Conservation (phyloP, 2,329 filamentous ascomycete genomes). For the Bipolaris sorokiniana region DNA sequence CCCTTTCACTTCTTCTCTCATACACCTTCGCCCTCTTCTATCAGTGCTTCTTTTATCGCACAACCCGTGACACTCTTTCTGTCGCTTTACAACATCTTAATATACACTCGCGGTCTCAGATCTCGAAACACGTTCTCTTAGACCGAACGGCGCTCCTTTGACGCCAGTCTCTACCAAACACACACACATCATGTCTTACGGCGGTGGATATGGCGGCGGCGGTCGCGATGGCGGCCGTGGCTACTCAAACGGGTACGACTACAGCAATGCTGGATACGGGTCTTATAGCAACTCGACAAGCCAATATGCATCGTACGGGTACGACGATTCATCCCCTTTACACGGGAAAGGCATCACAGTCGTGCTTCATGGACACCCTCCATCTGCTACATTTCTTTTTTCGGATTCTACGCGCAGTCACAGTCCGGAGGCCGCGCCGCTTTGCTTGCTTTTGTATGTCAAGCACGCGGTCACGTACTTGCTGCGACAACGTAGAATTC, state of each 20-base stretch:
- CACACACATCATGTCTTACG: constrained; percentile 70
- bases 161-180: constrained; percentile 44
- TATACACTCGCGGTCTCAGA: constrained; percentile 20
- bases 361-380: constrained; percentile 41
- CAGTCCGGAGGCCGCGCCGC: constrained; percentile 33
- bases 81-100: constrained; percentile 33
- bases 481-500: constrained; percentile 41
- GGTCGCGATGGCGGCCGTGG: constrained; percentile 56
- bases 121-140: constrained; percentile 31
- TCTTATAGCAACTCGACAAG: constrained; percentile 54
- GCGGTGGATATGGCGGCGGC: constrained; percentile 54
- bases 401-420: constrained; percentile 39
- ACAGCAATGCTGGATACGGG: constrained; percentile 52
- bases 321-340: constrained; percentile 46
- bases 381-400: constrained; percentile 39
- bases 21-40: constrained; percentile 25
- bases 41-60: constrained; percentile 27
- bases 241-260: constrained; percentile 62
- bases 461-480: constrained; percentile 34
- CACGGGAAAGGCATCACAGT: constrained; percentile 50
- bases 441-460: constrained; percentile 28
- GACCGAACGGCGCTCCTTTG: constrained; percentile 26
- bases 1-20: constrained; percentile 22
- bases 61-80: constrained; percentile 31
- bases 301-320: constrained; percentile 54